Conservation (phyloP, 1,139 yeast genomes). For the Yamadazyma jaroonii region DNA sequence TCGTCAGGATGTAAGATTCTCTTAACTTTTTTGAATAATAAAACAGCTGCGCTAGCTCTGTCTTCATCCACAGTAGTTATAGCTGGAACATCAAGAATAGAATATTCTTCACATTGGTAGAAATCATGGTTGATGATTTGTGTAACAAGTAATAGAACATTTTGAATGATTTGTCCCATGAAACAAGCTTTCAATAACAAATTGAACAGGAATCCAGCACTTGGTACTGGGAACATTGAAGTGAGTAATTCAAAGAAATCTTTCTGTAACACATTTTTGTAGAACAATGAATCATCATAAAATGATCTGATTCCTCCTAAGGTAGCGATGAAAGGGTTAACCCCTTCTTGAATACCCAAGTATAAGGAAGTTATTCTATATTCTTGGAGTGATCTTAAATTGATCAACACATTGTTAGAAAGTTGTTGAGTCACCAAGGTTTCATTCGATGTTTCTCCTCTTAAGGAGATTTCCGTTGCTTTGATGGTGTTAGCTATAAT, state of each 20-base stretch:
- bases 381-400: conserved; percentile 54
- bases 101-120: conserved; percentile 20
- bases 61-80: conserved; percentile 22
- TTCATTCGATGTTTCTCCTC: conserved; percentile 48
- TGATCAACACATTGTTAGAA: conserved; percentile 56
- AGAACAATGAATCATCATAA: conserved; percentile 20
- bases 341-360: conserved; percentile 23
- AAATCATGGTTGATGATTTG: conserved; percentile 25
- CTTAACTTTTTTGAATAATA: conserved; percentile 17
- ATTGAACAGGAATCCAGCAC: conserved; percentile 36
- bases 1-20: conserved; percentile 8
- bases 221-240: conserved; percentile 43
- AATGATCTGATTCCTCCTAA: conserved; percentile 37
- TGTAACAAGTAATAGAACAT: conserved; percentile 21
- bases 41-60: conserved; percentile 14
- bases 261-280: conserved; percentile 32
- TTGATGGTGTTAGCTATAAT: conserved; percentile 56
- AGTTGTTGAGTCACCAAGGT: conserved; percentile 54
- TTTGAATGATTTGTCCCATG: conserved; percentile 37
- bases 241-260: conserved; percentile 57
- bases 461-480: conserved; percentile 61
- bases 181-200: conserved; percentile 41
- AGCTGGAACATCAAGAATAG: conserved; percentile 34
- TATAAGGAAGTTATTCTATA: conserved; percentile 35
- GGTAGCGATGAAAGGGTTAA: conserved; percentile 31